Evolutionary conservation across 2,329 filamentous ascomycete species (phyloP).

Genomic region (Lachnum nothofagi): DNA sequence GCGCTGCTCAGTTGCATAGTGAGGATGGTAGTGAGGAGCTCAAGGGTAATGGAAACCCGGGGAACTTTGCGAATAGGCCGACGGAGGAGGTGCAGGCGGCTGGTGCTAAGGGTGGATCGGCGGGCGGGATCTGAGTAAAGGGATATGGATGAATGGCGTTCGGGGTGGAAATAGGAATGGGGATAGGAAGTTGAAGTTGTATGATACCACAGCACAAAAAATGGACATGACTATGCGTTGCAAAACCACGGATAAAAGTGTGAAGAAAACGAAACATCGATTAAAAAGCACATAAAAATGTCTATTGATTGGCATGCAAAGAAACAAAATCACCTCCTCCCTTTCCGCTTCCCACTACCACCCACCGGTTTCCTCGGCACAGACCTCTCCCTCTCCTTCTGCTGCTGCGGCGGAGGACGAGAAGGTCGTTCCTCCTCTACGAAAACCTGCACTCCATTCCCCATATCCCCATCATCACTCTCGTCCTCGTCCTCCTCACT

Average conservation of each 20-base stretch:
- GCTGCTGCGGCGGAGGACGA: no score
- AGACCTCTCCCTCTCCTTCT: constrained; percentile 8
- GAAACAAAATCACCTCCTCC: constrained; percentile 2
- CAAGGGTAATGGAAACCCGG: not conserved
- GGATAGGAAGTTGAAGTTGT: no score
- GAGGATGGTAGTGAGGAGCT: not conserved
- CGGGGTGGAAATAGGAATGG: no score
- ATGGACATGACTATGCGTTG: no score
- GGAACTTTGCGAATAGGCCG: not conserved
- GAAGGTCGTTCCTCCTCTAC: constrained; percentile 25
- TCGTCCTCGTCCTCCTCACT: constrained; percentile 22
- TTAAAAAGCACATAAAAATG: constrained; percentile 15
- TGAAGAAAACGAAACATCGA: not conserved
- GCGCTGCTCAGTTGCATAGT: not conserved
- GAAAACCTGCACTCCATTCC: constrained; percentile 28
- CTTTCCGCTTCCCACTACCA: constrained; percentile 23
- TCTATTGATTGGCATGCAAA: constrained; percentile 8
- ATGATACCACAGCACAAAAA: no score
- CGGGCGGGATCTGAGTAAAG: no score
- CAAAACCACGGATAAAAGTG: no score
- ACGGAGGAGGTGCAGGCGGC: not conserved
- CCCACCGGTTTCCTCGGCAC: constrained; percentile 22
- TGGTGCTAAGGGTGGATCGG: no score
- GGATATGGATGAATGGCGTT: no score
- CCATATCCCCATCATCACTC: constrained; percentile 28